Evolutionary conservation across 768 basidiomycete species (phyloP).

Genomic region (Russula emetica): DNA sequence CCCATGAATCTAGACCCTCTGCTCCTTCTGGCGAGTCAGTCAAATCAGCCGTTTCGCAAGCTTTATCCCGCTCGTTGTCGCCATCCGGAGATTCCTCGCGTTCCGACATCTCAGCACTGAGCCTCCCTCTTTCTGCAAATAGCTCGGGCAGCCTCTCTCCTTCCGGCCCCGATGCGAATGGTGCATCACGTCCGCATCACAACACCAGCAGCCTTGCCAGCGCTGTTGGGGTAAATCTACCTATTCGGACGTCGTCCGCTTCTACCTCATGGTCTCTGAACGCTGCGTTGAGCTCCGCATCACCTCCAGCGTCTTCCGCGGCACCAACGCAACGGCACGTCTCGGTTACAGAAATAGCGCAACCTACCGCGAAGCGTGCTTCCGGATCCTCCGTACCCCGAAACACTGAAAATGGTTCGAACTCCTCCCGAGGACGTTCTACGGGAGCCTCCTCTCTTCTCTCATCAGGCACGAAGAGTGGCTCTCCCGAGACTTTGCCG

Average conservation of each 20-base stretch:
- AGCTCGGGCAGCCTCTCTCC: constrained; percentile 16
- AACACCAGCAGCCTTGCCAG: background rate
- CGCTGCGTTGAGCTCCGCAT: background rate
- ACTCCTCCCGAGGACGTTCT: constrained; percentile 25
- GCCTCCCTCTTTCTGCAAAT: constrained; percentile 7
- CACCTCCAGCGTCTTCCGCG: background rate
- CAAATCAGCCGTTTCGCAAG: constrained; percentile 3
- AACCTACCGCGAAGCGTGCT: constrained; percentile 16
- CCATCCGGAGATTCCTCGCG: constrained; percentile 17
- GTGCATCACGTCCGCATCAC: background rate
- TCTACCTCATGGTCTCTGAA: background rate
- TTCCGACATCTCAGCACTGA: constrained; percentile 15
- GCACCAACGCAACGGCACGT: background rate
- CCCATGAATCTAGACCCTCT: constrained; percentile 5
- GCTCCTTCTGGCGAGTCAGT: constrained; percentile 9
- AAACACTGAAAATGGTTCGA: constrained; percentile 11
- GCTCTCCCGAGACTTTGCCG: constrained; percentile 23
- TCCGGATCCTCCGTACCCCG: constrained; percentile 4
- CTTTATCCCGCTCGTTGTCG: constrained; percentile 24
- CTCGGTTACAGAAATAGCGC: background rate
- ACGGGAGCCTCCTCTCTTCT: constrained; percentile 22
- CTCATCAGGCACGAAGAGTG: constrained; percentile 17
- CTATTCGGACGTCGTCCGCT: background rate
- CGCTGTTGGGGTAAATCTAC: background rate
- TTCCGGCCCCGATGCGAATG: background rate